phyloP scores from a whole-genome alignment of 2,329 filamentous ascomycete genomes.

The Fusarium xyrophilum region DNA sequence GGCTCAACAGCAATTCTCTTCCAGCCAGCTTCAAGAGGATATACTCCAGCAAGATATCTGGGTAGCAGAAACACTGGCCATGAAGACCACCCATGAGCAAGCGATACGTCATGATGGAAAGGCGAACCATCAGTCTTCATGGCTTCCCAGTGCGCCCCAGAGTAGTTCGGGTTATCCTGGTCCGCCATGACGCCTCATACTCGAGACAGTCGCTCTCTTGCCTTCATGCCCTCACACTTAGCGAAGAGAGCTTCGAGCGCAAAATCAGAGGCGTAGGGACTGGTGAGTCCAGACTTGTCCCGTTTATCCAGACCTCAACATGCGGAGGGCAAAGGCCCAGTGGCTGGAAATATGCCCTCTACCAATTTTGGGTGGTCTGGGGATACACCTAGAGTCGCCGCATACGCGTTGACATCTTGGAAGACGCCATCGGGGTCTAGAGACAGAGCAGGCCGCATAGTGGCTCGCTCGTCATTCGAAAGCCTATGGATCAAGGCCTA shows the following conservation, averaged over 20 bases:
- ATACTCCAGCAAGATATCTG: background rate
- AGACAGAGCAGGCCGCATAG: background rate
- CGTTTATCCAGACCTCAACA: background rate
- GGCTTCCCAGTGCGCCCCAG: background rate
- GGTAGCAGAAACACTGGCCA: background rate
- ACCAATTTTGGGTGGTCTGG: background rate
- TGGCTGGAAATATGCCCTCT: background rate
- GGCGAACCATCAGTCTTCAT: background rate
- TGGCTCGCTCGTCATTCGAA: background rate
- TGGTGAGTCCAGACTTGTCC: background rate
- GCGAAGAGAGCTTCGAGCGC: background rate
- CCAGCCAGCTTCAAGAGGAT: background rate
- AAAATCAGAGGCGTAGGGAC: constrained; percentile 2
- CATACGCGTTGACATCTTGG: constrained; percentile 4
- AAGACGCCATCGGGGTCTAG: background rate
- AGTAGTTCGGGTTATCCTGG: background rate
- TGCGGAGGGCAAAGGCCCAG: accelerated
- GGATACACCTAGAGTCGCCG: background rate
- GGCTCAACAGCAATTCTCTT: background rate
- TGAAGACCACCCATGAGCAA: constrained; percentile 1
- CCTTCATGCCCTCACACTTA: background rate
- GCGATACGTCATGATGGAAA: background rate
- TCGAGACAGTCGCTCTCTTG: background rate
- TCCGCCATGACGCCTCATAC: background rate
- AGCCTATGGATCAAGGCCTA: accelerated